These are phyloP conservation scores for Penicillium fuscoglaucum DNA, from an alignment of 2,329 filamentous ascomycete genomes.

Conservation along the genomic window DNA sequence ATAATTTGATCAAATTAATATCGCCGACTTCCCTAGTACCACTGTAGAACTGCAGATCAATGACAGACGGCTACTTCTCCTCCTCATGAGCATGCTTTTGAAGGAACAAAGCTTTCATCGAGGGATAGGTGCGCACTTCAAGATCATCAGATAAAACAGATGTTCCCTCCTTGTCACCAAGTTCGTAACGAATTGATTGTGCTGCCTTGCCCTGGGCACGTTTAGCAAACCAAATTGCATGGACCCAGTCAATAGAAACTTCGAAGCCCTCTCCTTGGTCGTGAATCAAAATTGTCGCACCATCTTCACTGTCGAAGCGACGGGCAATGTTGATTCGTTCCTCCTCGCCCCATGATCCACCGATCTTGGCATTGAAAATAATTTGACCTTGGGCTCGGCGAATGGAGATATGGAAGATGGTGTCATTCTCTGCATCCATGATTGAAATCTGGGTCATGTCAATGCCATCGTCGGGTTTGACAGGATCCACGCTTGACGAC, in stretches of 20 bases:
- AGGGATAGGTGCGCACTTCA: constrained; percentile 12
- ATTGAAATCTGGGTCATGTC: constrained; percentile 11
- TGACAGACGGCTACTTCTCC: constrained; percentile 45
- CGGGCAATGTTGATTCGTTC: constrained; percentile 1
- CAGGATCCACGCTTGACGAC: constrained; percentile 6
- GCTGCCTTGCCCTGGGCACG: constrained; percentile 10
- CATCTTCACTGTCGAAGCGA: constrained; percentile 5
- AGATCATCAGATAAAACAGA: constrained; percentile 6
- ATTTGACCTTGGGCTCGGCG: constrained; percentile 5
- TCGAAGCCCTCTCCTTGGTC: constrained; percentile 13
- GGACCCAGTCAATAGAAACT: constrained; percentile 13
- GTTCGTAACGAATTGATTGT: constrained; percentile 1
- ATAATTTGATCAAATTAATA: not conserved
- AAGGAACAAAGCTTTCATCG: constrained; percentile 14
- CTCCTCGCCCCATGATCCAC: constrained; percentile 10
- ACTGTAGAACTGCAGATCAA: not conserved
- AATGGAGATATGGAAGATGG: constrained; percentile 9
- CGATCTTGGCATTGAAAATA: constrained; percentile 10
- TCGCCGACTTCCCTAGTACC: no score
- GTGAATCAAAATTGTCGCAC: constrained; percentile 11
- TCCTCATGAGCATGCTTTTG: constrained; percentile 10
- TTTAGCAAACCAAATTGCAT: constrained; percentile 13
- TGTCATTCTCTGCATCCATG: not conserved
- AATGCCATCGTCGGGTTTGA: not conserved
- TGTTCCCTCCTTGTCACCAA: constrained; percentile 2